phyloP scores from a whole-genome alignment of 805 yeast species.

The Candida palmyrensis region DNA sequence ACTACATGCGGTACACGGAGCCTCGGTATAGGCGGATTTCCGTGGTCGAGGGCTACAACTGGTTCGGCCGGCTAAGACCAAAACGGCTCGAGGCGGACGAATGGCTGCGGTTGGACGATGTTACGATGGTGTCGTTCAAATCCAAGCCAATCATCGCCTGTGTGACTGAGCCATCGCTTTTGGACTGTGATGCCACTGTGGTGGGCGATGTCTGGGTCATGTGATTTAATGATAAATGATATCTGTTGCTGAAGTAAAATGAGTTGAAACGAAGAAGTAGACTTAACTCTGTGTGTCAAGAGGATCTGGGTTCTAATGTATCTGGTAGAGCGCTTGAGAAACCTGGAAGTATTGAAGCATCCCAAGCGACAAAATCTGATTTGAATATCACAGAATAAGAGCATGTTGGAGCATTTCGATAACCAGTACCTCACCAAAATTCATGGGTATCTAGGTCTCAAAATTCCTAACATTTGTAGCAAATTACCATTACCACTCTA shows the following conservation, averaged over 20 bases:
- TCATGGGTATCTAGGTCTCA: neutral
- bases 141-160: conserved; percentile 14
- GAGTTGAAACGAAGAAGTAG: too few species aligned
- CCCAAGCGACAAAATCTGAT: neutral
- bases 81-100: conserved; percentile 4
- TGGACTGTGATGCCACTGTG: conserved; percentile 8
- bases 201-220: conserved; percentile 5
- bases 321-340: too few species aligned
- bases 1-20: conserved; percentile 8
- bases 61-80: conserved; percentile 5
- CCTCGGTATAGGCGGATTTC: conserved; percentile 9
- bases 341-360: too few species aligned
- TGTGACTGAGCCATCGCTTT: conserved; percentile 12
- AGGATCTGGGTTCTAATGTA: too few species aligned
- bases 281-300: too few species aligned
- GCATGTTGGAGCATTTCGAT: too few species aligned
- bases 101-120: conserved; percentile 6
- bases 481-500: neutral
- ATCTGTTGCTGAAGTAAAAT: too few species aligned
- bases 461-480: neutral
- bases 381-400: neutral
- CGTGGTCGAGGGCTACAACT: conserved; percentile 6
- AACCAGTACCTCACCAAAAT: neutral
- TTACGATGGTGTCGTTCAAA: conserved; percentile 3
- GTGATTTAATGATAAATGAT: too few species aligned